A percentile compares a stretch with the other conserved stretches of the same genome.
Evolutionary conservation across 1,284 basidiomycete genomes (phyloP).

Genomic region (Pisolithus thermaeus): DNA sequence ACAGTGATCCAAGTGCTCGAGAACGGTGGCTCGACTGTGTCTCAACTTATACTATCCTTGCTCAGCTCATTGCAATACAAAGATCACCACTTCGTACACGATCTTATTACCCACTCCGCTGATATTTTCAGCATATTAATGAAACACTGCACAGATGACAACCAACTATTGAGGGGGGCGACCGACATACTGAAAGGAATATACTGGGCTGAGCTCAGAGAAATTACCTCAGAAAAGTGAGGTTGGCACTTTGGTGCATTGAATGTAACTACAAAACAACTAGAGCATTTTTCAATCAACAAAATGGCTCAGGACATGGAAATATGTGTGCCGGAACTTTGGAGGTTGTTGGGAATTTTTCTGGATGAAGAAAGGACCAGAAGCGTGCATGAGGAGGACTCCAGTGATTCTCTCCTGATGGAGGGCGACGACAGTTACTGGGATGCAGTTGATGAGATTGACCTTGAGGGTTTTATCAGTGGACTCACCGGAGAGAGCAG

Average conservation of each 20-base stretch:
- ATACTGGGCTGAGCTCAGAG: too few species aligned
- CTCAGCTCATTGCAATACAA: too few species aligned
- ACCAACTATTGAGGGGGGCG: too few species aligned
- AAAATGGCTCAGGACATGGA: not conserved
- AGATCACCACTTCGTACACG: too few species aligned
- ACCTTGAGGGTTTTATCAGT: constrained; percentile 4
- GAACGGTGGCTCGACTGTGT: too few species aligned
- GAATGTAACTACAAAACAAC: not conserved
- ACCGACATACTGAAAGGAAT: too few species aligned
- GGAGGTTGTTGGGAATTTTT: constrained; percentile 29
- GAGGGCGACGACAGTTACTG: not conserved
- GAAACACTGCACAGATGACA: too few species aligned
- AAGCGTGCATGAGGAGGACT: constrained; percentile 16
- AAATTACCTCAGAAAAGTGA: not conserved
- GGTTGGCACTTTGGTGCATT: not conserved
- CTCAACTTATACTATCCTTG: too few species aligned
- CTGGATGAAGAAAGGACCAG: constrained; percentile 8
- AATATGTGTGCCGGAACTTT: constrained; percentile 15
- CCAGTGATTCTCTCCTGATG: constrained; percentile 2
- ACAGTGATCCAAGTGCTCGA: too few species aligned
- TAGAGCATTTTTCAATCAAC: not conserved
- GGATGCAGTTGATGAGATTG: constrained; percentile 6
- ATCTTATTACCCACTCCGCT: too few species aligned
- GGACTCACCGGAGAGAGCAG: not conserved
- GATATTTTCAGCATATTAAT: too few species aligned